A percentile compares a stretch with the other conserved stretches of the same genome.
These are phyloP conservation scores for Leonotis leonurus DNA, from an alignment of 257 asterid genomes.

Conservation along the genomic window DNA sequence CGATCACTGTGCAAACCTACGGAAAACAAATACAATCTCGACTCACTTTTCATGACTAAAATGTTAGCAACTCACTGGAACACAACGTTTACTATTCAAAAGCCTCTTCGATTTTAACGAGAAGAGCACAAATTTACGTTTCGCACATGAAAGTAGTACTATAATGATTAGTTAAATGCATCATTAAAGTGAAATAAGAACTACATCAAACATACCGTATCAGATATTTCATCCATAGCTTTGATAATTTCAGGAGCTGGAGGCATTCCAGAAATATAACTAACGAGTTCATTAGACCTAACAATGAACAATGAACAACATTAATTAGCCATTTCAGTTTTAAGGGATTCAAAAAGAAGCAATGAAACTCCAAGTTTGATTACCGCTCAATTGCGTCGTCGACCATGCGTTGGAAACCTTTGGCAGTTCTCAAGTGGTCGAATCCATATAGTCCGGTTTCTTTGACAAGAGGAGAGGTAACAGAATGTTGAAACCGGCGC, in stretches of 20 bases:
- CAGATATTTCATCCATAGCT: constrained; percentile 90
- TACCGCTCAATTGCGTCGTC: constrained; percentile 90
- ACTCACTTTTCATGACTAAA: constrained; percentile 2
- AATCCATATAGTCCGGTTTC: constrained; percentile 84
- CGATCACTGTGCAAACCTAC: constrained; percentile 89
- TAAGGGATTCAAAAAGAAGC: neutral
- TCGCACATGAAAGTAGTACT: neutral
- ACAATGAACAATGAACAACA: constrained; percentile 1
- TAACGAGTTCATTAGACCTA: constrained; percentile 87
- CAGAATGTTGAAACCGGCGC: constrained; percentile 36
- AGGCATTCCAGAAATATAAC: constrained; percentile 67
- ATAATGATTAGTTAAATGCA: neutral
- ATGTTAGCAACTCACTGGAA: neutral
- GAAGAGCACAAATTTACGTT: neutral
- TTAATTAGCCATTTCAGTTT: neutral
- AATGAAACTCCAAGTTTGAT: neutral
- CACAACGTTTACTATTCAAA: neutral
- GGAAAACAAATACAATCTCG: constrained; percentile 18
- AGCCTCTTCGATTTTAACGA: neutral
- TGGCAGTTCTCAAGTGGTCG: constrained; percentile 67
- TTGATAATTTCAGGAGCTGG: constrained; percentile 64
- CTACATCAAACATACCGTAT: constrained; percentile 43
- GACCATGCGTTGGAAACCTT: constrained; percentile 87
- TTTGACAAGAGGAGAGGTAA: constrained; percentile 36
- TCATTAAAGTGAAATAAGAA: neutral